Evolutionary conservation across 2,329 filamentous ascomycete species (phyloP).

Genomic region (Colletotrichum chrysophilum): DNA sequence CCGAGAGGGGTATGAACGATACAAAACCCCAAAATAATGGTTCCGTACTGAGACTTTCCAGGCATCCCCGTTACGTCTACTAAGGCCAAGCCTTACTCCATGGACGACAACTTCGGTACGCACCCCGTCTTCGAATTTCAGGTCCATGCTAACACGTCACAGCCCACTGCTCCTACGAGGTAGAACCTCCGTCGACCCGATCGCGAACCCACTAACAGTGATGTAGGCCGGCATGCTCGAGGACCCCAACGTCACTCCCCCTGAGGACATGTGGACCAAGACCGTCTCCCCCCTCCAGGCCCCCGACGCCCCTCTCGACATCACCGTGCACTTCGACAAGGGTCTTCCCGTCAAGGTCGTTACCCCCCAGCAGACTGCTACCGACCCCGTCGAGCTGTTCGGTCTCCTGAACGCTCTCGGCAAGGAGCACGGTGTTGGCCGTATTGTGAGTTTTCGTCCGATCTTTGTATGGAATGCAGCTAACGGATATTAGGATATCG

Average conservation of each 20-base stretch:
- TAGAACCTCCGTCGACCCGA: conserved; percentile 59
- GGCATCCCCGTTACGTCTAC: conserved; percentile 75
- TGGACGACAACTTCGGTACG: conserved; percentile 46
- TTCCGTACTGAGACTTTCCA: background rate
- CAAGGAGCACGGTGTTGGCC: conserved; percentile 68
- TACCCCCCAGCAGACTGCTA: conserved; percentile 60
- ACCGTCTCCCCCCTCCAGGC: conserved; percentile 62
- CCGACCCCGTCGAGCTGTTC: conserved; percentile 71
- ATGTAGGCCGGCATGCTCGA: conserved; percentile 61
- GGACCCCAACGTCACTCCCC: conserved; percentile 61
- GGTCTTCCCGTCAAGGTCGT: conserved; percentile 70
- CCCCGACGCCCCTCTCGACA: conserved; percentile 67
- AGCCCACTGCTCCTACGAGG: conserved; percentile 80
- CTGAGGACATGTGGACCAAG: conserved; percentile 75
- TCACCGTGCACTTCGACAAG: conserved; percentile 70
- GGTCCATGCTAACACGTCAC: conserved; percentile 51
- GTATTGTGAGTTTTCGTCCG: conserved; percentile 60
- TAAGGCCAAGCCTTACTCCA: conserved; percentile 61
- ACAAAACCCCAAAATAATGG: too few species aligned
- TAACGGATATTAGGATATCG: conserved; percentile 28
- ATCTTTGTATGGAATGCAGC: background rate
- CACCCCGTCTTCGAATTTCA: background rate
- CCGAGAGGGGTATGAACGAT: conserved; percentile 45
- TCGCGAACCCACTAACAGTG: conserved; percentile 37
- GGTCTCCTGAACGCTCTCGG: conserved; percentile 68